These are phyloP conservation scores for Cicer cuneatum DNA, from an alignment of 306 rosid genomes.

Conservation along the genomic window DNA sequence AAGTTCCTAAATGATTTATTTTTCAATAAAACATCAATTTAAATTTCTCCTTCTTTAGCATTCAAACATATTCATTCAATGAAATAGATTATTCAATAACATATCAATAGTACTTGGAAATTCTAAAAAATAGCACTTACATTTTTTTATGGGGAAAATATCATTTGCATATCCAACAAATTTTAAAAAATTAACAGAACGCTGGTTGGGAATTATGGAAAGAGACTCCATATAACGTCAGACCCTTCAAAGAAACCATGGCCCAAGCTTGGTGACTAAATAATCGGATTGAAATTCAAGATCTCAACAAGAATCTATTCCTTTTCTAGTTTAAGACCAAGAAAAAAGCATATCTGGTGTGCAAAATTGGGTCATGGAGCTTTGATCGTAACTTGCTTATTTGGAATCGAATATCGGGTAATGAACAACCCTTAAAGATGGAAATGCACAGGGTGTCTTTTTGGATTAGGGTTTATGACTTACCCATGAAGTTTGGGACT, in stretches of 20 bases:
- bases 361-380: not conserved
- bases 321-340: not conserved
- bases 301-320: not conserved
- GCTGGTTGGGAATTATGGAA: no score
- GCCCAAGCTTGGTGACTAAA: not conserved
- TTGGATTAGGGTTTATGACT: not conserved
- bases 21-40: no score
- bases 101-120: no score
- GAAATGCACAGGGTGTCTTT: not conserved
- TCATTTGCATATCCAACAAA: no score
- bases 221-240: no score
- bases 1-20: no score
- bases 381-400: not conserved
- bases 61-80: no score
- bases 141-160: no score
- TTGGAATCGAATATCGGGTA: not conserved
- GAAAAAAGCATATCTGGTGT: not conserved
- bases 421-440: not conserved
- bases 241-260: not conserved
- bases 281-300: not conserved
- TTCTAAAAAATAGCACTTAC: no score
- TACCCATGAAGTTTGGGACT: not conserved
- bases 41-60: no score
- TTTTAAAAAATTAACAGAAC: no score
- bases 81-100: no score